Percentiles rank a stretch among this genome's conserved stretches.
Evolutionary conservation across 23 red algal species (phyloP).

Genomic region (Cyanidiococcus yangmingshanensis): DNA sequence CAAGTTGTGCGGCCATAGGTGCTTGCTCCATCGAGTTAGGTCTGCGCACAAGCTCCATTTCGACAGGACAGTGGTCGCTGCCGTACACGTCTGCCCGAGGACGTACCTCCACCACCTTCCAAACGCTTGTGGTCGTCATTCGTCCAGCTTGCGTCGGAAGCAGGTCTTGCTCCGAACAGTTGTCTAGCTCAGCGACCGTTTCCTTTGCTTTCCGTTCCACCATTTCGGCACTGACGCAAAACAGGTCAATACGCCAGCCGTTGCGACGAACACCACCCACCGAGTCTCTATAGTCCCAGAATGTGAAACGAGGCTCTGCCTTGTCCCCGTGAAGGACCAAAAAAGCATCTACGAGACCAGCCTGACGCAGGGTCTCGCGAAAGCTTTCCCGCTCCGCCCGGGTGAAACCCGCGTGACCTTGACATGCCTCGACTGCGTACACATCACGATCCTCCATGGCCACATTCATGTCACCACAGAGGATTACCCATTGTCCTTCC

Average conservation of each 20-base stretch:
- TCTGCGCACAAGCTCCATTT: background rate
- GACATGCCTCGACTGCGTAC: slow-evolving; percentile 7
- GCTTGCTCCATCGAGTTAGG: too few species aligned
- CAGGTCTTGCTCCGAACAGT: background rate
- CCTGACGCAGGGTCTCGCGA: background rate
- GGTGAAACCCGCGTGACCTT: slow-evolving; percentile 2
- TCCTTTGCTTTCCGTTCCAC: background rate
- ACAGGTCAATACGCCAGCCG: slow-evolving; percentile 14
- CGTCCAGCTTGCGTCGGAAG: background rate
- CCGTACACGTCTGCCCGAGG: background rate
- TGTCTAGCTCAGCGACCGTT: background rate
- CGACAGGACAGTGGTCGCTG: slow-evolving; percentile 18
- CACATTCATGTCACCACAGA: slow-evolving; percentile 18
- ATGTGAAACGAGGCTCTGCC: background rate
- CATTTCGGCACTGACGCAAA: background rate
- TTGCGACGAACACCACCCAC: slow-evolving; percentile 6
- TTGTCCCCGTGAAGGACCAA: background rate
- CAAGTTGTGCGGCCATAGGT: too few species aligned
- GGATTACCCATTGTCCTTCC: background rate
- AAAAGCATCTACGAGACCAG: slow-evolving; percentile 5
- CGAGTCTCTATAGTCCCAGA: slow-evolving; percentile 5
- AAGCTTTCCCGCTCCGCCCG: slow-evolving; percentile 1
- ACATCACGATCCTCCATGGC: slow-evolving; percentile 1
- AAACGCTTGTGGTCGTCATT: background rate
- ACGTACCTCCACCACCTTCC: background rate